Conservation (phyloP, 2,329 filamentous ascomycete genomes). For the Triangularia verruculosa region DNA sequence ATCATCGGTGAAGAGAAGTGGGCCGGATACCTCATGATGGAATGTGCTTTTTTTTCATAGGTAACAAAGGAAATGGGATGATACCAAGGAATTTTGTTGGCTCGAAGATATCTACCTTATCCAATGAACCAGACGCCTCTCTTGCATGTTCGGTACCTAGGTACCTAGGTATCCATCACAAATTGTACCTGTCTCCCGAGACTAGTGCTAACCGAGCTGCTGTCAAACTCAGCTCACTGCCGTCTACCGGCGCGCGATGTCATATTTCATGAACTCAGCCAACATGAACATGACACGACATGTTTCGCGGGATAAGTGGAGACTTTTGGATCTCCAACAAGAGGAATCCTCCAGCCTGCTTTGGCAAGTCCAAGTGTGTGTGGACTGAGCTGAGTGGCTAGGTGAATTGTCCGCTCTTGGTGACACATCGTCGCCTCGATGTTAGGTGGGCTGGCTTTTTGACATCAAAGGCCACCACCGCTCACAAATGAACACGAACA, state of each 20-base stretch:
- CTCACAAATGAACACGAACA: too few relatives aligned
- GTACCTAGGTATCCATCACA: too few relatives aligned
- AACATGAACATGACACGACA: not conserved
- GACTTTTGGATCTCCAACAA: not conserved
- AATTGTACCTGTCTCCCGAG: not conserved
- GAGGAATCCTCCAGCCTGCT: not conserved
- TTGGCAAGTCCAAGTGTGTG: too few relatives aligned
- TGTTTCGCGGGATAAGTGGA: not conserved
- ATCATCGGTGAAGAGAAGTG: not conserved
- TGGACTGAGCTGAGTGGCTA: too few relatives aligned
- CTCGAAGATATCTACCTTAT: not conserved
- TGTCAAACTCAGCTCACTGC: not conserved
- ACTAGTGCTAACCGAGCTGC: not conserved
- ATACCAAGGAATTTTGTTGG: constrained; percentile 2
- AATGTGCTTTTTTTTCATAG: not conserved
- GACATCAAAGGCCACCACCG: not conserved
- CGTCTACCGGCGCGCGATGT: not conserved
- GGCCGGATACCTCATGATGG: not conserved
- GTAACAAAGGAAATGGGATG: not conserved
- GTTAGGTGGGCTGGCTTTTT: not conserved
- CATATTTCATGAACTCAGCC: not conserved
- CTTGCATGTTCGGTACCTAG: too few relatives aligned
- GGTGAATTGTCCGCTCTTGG: not conserved
- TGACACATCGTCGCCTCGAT: not conserved
- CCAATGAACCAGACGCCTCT: not conserved